Base-by-base conservation (phyloP, 1,284 basidiomycete genomes). In the Malassezia sympodialis region DNA sequence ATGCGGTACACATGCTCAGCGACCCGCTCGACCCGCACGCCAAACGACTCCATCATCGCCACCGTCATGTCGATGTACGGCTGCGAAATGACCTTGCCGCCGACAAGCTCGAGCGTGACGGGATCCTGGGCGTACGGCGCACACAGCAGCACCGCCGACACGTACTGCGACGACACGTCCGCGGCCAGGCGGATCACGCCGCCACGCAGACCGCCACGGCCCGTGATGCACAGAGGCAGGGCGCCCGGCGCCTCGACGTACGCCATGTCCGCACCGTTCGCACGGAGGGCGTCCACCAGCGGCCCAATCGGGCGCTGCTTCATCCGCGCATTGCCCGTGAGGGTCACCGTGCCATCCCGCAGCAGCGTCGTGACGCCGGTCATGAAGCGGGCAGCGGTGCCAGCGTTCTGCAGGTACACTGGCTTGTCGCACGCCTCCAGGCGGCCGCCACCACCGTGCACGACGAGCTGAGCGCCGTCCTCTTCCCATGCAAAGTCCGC, bases 31-130 rank as follows among this genome's bases (percentile, higher is more conserved):
- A 93, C 90, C 8, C 80, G 71, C 63, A 96, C 80, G 19, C 90
- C 93, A 73, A 98, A 98, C n/a, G 85, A 82, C 56, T 80, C 80
- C 94, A 98, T 98, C 86, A 98, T 94, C 8, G 90, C 84, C 63
- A 96, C 86, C 4, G 94, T 98, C 91, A 98, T 96, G 78, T 99
- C 91, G 76, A 99, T 98, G 79, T 98, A 98, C 2, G 90, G 90
- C 78, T 96, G 93, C 17, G 90, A 94, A 76, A 98, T 96, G 73
- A 98, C 94, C 68, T 87, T 83, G 3, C 88, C 90, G 23, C 90
- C 90, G 0, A 83, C 86, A 57, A 99, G 83, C 77, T 94, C 88
- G 56, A 98, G 83, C 4, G 83, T 84, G 61, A 96, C 82, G 32
- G 84, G 80, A 68, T 88, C 81, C 34, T 77, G 72, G 1, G 93